Evolutionary conservation across 2,329 filamentous ascomycete species (phyloP).

Genomic region (Trichophyton verrucosum): DNA sequence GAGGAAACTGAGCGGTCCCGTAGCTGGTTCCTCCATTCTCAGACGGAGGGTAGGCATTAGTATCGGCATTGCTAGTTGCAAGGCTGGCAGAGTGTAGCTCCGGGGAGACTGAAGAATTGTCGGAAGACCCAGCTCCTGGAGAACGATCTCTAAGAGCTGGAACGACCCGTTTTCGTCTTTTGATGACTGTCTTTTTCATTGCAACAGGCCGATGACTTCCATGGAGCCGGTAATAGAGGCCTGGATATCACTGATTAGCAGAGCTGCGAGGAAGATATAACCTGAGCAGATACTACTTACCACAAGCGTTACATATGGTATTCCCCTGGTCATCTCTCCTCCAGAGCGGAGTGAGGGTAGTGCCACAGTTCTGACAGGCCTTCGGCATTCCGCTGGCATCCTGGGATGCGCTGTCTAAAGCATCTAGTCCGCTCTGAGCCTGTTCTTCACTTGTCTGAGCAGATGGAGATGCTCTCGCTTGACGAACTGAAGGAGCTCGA

Average conservation of each 20-base stretch:
- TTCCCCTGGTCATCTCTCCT: conserved; percentile 85
- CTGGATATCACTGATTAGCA: conserved; percentile 33
- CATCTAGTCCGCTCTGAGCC: conserved; percentile 16
- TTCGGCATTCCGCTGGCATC: conserved; percentile 50
- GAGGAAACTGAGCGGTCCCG: conserved; percentile 9
- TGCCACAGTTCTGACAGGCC: conserved; percentile 92
- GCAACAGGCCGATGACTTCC: conserved; percentile 83
- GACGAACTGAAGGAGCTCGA: conserved; percentile 31
- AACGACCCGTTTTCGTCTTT: conserved; percentile 86
- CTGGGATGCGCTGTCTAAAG: conserved; percentile 15
- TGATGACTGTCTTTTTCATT: conserved; percentile 99
- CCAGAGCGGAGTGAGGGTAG: conserved; percentile 93
- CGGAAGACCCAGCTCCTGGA: conserved; percentile 30
- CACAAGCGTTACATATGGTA: conserved; percentile 97
- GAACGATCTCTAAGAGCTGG: conserved; percentile 51
- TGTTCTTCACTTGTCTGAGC: conserved; percentile 15
- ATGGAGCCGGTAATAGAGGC: conserved; percentile 91
- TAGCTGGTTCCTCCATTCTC: conserved; percentile 14
- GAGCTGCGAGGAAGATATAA: conserved; percentile 4
- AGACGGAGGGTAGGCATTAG: conserved; percentile 22
- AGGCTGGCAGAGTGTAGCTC: conserved; percentile 27
- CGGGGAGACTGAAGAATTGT: conserved; percentile 32
- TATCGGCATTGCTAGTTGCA: conserved; percentile 18
- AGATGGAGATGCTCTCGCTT: conserved; percentile 22
- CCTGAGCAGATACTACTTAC: conserved; percentile 41